Evolutionary conservation across 2,329 filamentous ascomycete species (phyloP), one percentile per base, ranked within the genome.

Genomic region (Tolypocladium sp.): DNA sequence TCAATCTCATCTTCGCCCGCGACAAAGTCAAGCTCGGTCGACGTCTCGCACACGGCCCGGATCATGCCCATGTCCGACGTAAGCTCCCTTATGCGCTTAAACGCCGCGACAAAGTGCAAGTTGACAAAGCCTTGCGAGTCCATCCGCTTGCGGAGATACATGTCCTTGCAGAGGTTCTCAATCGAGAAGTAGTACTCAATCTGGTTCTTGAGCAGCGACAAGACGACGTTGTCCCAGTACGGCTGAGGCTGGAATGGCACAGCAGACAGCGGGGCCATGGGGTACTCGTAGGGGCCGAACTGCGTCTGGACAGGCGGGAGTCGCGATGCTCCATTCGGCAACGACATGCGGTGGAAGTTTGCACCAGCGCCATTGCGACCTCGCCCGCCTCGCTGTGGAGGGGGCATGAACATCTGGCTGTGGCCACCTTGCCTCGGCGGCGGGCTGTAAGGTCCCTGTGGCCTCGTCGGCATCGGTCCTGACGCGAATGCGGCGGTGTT

Each of bases 171-270:
- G 56, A 97, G 81, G 71, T 99, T 99, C 69, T 97, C 90, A 35
- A 96, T 83, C 0, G 93, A 97, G 76, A 99, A 96, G 75, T 99
- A 99, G 77, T 97, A 99, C 68, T 96, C 91, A 42, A 92, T 82
- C 69, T 82, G 77, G 63, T 70, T 71, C 58, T 75, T 79, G 55
- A 84, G 70, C 54, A 79, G 70, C 4, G 73, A 65, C 42, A 79
- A 54, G 20, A 72, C 57, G 63, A 73, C 65, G 68, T 87, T 86
- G 66, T 82, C 62, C 78, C 81, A 68, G 84, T 83, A 82, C 6
- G 68, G 83, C 51, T 67, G 66, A 54, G 67, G 68, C 54, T 71
- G 70, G 62, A 68, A 72, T 22, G 71, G 66, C 57, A 74, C 65
- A 40, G 70, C 69, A 30, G 70, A 65, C 67, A 77, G 69, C 25